Evolutionary conservation across 106 monocot genomes (phyloP), one percentile per base, ranked within the genome.

Genomic region (Triglochin maritima): DNA sequence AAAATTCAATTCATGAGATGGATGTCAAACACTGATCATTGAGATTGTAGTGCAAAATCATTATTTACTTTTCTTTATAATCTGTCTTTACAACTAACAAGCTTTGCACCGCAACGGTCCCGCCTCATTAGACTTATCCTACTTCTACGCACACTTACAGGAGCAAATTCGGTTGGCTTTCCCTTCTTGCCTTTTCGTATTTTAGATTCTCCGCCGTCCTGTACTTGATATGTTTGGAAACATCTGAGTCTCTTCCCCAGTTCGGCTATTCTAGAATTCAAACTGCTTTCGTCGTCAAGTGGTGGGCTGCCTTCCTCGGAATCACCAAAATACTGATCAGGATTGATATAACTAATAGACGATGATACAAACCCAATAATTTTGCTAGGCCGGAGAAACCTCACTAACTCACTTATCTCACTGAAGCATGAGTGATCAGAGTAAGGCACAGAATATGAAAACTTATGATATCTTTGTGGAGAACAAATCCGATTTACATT

Each of bases 371-470:
- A 80, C 0, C 87, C 92, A 15, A 61, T 62, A 9, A 88, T 63
- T 9, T 72, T 77, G 9, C 69, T 71, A 46, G 88, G 89, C 53
- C 60, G 76, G 14, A 88, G 59, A 41, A 76, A 14, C 12, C 63
- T 72, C 6, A 93, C 61, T 60, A 93, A 83, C 17, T 88, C 80
- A 52, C 75, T 16, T 60, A 93, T 72, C 71, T 93, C 85, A 57
- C 16, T 67, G 65, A 78, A 93, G 68, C 85, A 88, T 16, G 87
- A 74, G 62, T 88, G 87, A 5, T 82, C 81, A 56, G 92, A 87
- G 61, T 88, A 92, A 12, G 51, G 80, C 44, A 88, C 66, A 10
- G 85, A 65, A 67, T 79, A 83, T 7, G 73, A 60, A 71, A 68
- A 78, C 9, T 69, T 68, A 63, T 80, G 75, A 42, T 71, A 59